Conservation (phyloP, 208 protist genomes). For the Leishmania lainsoni region DNA sequence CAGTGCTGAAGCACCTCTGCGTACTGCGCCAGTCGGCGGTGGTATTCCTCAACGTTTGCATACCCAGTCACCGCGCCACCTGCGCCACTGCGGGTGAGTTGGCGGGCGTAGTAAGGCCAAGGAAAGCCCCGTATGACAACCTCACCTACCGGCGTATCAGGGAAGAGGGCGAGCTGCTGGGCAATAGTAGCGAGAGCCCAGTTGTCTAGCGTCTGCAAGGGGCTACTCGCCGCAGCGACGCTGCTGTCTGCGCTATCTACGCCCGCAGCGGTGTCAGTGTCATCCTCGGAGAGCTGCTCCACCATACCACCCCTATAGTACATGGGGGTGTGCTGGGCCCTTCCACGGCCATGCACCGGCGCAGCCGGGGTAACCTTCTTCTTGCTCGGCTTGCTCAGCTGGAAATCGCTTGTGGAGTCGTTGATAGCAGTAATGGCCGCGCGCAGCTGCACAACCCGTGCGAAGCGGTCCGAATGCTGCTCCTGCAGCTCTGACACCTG, state of each 20-base stretch:
- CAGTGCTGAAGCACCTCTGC: slow-evolving; percentile 33
- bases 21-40: slow-evolving; percentile 31
- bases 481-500: slow-evolving; percentile 23
- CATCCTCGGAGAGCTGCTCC: slow-evolving; percentile 15
- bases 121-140: slow-evolving; percentile 56
- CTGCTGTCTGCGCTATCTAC: slow-evolving; percentile 1
- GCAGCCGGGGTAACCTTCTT: slow-evolving; percentile 1
- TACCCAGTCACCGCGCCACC: slow-evolving; percentile 38
- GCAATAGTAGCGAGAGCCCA: slow-evolving; percentile 55
- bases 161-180: slow-evolving; percentile 51
- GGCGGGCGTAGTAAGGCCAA: slow-evolving; percentile 62
- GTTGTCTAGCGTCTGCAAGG: slow-evolving; percentile 56
- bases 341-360: neutral
- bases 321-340: slow-evolving; percentile 1
- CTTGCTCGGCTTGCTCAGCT: slow-evolving; percentile 29
- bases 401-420: slow-evolving; percentile 57
- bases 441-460: slow-evolving; percentile 54
- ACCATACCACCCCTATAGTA: slow-evolving; percentile 18
- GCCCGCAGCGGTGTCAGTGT: neutral
- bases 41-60: slow-evolving; percentile 31
- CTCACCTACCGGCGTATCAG: slow-evolving; percentile 62
- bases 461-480: slow-evolving; percentile 30
- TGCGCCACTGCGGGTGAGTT: slow-evolving; percentile 35
- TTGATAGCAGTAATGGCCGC: slow-evolving; percentile 65
- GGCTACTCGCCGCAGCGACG: slow-evolving; percentile 7